Percentiles rank a stretch among this genome's conserved stretches.
These are phyloP conservation scores for Fraxinus sp. DNA, from an alignment of 305 asterid species.

Conservation along the genomic window DNA sequence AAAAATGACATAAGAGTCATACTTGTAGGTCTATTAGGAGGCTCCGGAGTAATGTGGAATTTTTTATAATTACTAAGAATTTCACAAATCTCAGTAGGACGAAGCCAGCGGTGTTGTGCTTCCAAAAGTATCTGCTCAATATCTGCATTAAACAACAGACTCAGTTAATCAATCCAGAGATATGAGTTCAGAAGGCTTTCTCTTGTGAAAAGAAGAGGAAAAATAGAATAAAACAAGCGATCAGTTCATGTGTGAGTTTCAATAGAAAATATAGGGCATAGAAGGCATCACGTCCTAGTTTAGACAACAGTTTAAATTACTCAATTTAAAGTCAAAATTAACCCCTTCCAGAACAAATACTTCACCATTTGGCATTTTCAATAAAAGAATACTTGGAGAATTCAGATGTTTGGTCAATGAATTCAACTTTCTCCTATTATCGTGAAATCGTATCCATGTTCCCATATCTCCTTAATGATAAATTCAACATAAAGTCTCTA, in stretches of 20 bases:
- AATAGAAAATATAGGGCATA: not conserved
- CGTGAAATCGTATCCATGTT: not conserved
- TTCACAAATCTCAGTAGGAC: constrained; percentile 97
- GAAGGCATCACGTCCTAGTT: not conserved
- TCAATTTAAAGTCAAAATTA: not conserved
- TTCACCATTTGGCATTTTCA: not conserved
- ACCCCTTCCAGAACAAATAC: not conserved
- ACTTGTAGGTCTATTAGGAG: constrained; percentile 89
- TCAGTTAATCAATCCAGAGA: constrained; percentile 15
- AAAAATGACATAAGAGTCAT: constrained; percentile 24
- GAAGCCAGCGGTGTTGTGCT: constrained; percentile 94
- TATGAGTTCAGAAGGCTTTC: not conserved
- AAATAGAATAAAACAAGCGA: not conserved
- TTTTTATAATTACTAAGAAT: constrained; percentile 72
- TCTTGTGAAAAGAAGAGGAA: not conserved
- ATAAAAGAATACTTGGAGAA: not conserved
- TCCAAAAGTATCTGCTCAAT: constrained; percentile 79
- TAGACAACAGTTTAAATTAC: not conserved
- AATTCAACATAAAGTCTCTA: not conserved
- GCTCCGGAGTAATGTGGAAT: constrained; percentile 77
- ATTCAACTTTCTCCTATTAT: not conserved
- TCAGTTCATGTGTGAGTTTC: not conserved
- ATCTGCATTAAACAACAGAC: constrained; percentile 56
- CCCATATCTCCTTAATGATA: not conserved
- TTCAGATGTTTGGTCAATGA: not conserved